A percentile compares a stretch with the other conserved stretches of the same genome.
phyloP scores from a whole-genome alignment of 495 filamentous ascomycete genomes.

The Cenococcum geophilum region DNA sequence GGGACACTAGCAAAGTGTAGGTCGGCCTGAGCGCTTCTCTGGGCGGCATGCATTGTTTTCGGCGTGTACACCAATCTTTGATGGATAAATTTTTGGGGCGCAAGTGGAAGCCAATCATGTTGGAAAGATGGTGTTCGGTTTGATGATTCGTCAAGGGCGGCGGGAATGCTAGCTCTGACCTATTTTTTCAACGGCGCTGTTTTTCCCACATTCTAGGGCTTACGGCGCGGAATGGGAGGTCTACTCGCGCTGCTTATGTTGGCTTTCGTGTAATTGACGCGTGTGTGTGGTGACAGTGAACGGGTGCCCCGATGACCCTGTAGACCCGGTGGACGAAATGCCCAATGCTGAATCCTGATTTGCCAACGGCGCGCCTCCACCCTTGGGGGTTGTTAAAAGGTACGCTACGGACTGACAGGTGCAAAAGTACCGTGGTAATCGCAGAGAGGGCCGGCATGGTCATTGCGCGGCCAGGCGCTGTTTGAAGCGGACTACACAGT shows the following conservation, averaged over 20 bases:
- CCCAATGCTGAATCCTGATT: no score
- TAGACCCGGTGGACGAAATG: neutral
- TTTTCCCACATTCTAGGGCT: slow-evolving; percentile 5
- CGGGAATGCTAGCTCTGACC: slow-evolving; percentile 4
- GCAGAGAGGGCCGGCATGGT: no score
- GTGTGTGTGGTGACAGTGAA: neutral
- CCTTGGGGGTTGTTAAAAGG: no score
- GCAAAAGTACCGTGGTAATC: no score
- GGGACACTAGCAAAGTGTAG: neutral
- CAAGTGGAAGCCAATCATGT: slow-evolving; percentile 18
- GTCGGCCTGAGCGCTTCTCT: slow-evolving; percentile 6
- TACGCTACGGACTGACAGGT: no score
- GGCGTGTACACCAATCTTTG: slow-evolving; percentile 11
- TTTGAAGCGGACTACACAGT: no score
- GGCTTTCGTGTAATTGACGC: slow-evolving; percentile 4
- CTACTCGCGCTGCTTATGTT: slow-evolving; percentile 1
- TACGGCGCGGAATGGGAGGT: neutral
- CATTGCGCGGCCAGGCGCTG: no score
- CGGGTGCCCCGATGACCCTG: neutral
- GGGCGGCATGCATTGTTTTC: slow-evolving; percentile 17
- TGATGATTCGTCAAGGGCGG: neutral
- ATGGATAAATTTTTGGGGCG: slow-evolving; percentile 13
- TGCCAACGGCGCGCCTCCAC: no score
- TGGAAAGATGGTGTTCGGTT: neutral
- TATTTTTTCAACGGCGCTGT: slow-evolving; percentile 14